Evolutionary conservation across 108 stramenopile genomes (phyloP), one percentile per base, ranked within the genome.

Genomic region (Seminavis robusta): DNA sequence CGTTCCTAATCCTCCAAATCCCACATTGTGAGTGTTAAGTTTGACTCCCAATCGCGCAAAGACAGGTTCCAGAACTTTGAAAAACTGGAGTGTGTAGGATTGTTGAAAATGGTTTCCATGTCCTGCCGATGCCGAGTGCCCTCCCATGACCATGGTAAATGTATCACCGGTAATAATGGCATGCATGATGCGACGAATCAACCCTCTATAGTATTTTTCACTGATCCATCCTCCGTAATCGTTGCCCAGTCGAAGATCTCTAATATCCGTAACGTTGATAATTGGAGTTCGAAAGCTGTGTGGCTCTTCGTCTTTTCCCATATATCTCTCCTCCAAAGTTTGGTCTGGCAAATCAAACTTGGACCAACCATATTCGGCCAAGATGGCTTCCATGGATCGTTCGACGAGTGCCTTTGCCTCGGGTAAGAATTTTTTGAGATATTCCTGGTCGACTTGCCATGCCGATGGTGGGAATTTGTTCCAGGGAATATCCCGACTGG

Each of bases 61-160:
- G 17, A 93, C 52, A 20, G 83, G 87, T 37, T 69, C 63, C 63
- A 89, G 53, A 16, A 89, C 58, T 15, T 59, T 64, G 50, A 83
- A 67, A 40, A 93, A 69, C 32, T 81, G 80, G 63, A 87, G 74
- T 48, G 72, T 84, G 59, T 83, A 83, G 19, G 65, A 73, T 50
- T 94, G 92, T 33, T 65, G 62, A 46, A 81, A 89, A 46, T 90
- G 76, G 61, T 94, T 94, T 28, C 91, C 81, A 42, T 67, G 65
- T 2, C 80, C 84, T 16, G 71, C 71, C 8, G 77, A 74, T 30
- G 80, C 73, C 9, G 74, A 76, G 52, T 86, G 84, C 13, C 84
- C 73, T 37, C 69, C 76, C 69, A 77, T 59, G 39, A 30, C 29
- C 28, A 46, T 27, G 9, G 4, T 44, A 36, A 43, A 64, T 23